phyloP scores from a whole-genome alignment of 1,139 yeast genomes.

The Saccharomyces hybrid region DNA sequence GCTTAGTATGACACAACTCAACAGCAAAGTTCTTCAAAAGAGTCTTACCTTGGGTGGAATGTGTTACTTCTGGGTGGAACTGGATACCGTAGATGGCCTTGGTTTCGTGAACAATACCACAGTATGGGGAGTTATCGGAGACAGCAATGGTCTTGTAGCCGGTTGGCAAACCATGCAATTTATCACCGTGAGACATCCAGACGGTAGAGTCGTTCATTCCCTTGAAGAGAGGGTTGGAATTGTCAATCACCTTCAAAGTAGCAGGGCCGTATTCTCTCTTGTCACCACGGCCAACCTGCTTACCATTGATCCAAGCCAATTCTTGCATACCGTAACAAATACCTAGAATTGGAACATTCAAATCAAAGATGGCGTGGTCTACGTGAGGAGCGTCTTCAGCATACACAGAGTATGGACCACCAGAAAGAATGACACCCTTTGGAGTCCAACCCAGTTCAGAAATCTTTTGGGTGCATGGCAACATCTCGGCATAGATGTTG shows the following conservation, averaged over 20 bases:
- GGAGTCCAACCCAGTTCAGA: constrained; percentile 90
- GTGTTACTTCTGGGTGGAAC: constrained; percentile 99
- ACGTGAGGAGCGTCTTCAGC: constrained; percentile 96
- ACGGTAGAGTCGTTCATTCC: constrained; percentile 85
- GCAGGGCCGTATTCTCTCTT: constrained; percentile 99
- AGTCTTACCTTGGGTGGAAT: constrained; percentile 83
- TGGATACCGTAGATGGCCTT: constrained; percentile 87
- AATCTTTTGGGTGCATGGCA: constrained; percentile 97
- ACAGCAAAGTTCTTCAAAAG: constrained; percentile 89
- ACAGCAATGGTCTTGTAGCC: constrained; percentile 88
- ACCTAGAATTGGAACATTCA: constrained; percentile 91
- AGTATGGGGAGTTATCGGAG: constrained; percentile 89
- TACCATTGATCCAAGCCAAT: constrained; percentile 95
- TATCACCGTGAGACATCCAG: constrained; percentile 99
- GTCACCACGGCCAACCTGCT: constrained; percentile 92
- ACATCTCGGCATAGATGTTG: constrained; percentile 97
- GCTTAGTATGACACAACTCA: constrained; percentile 74
- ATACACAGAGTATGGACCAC: constrained; percentile 97
- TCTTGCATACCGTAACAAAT: constrained; percentile 99
- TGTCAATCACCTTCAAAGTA: constrained; percentile 67
- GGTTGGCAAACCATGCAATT: constrained; percentile 80
- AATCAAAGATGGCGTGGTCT: constrained; percentile 84
- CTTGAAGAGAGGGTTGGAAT: constrained; percentile 63
- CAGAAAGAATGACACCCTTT: constrained; percentile 91
- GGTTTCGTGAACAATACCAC: constrained; percentile 76